Base-by-base conservation (phyloP, 2,329 filamentous ascomycete genomes). In the Sporothrix globosa region DNA sequence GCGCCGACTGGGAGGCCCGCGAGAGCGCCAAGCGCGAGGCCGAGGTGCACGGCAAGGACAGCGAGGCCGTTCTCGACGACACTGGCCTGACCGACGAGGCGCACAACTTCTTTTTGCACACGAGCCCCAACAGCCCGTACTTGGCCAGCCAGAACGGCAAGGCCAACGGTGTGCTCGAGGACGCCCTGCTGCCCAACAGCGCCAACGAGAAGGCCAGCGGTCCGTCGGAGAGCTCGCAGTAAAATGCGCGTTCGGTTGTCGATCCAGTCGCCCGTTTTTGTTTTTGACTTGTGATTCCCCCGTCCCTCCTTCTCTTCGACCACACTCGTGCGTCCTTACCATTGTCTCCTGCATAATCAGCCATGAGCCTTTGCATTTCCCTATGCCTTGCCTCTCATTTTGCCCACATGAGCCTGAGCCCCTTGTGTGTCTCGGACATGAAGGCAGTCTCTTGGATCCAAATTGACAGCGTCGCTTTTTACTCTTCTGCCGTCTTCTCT, bases 1-100 rank as follows among this genome's bases (percentile, higher is more conserved):
- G 87, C 67, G 77, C 80, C 50, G 88, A 90, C 75, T 90, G 88
- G 88, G 84, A 87, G 76, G 79, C 81, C 61, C 81, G 82, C 73
- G 83, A 86, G 77, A 80, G 80, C 60, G 76, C 76, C 73, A 81
- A 82, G 72, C 79, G 81, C 27, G 82, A 81, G 74, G 85, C 84
- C 76, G 85, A 89, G 74, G 78, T 80, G 4, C 80, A 83, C 74
- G 80, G 80, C 56, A 74, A 70, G 13, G 44, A 75, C 17, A 56
- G 60, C 52, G 72, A 72, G 53, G 78, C 81, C 63, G 78, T 82
- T 3, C 34, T 34, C 34, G 82, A 83, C 48, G 83, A 85, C 71
- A 83, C 85, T 67, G 81, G 83, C 44, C 85, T 86, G 73, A 86
- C 83, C 7, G 79, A 82, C 21, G 83, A 86, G 75, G 86, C 87